These are phyloP conservation scores for Chlamydomonas eustigma DNA, from an alignment of 139 green algal species.

Conservation along the genomic window DNA sequence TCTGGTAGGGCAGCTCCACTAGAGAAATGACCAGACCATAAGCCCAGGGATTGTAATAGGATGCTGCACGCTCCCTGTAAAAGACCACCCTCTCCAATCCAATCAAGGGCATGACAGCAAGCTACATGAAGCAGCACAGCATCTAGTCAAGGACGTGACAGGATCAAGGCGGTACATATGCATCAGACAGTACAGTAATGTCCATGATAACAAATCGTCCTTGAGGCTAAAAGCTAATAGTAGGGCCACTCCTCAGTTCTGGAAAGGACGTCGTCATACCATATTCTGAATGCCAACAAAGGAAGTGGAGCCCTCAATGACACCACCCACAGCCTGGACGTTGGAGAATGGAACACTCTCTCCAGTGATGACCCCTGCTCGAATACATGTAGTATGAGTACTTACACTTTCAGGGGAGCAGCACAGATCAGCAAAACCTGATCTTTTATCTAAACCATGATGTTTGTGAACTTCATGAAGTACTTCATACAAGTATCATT, in stretches of 20 bases:
- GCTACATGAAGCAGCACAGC: neutral
- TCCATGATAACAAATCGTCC: neutral
- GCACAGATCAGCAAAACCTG: no score
- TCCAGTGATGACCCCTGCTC: no score
- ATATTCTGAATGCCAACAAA: neutral
- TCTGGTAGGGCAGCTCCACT: neutral
- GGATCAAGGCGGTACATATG: neutral
- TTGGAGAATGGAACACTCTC: neutral
- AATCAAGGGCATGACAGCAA: slow-evolving; percentile 19
- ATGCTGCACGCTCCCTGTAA: slow-evolving; percentile 23
- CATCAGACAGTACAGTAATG: neutral
- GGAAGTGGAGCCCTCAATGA: neutral
- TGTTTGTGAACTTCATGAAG: no score
- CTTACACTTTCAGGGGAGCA: no score
- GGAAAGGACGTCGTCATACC: no score
- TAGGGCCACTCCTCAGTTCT: no score
- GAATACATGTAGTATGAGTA: no score
- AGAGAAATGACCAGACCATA: neutral
- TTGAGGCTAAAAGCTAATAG: neutral
- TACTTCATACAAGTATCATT: no score
- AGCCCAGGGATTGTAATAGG: slow-evolving; percentile 23
- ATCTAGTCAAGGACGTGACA: neutral
- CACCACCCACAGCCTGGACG: neutral
- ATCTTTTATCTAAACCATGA: no score
- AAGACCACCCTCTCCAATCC: slow-evolving; percentile 30